Conservation (phyloP, 2,329 filamentous ascomycete genomes). For the Ophiostoma himal-ulmi region DNA sequence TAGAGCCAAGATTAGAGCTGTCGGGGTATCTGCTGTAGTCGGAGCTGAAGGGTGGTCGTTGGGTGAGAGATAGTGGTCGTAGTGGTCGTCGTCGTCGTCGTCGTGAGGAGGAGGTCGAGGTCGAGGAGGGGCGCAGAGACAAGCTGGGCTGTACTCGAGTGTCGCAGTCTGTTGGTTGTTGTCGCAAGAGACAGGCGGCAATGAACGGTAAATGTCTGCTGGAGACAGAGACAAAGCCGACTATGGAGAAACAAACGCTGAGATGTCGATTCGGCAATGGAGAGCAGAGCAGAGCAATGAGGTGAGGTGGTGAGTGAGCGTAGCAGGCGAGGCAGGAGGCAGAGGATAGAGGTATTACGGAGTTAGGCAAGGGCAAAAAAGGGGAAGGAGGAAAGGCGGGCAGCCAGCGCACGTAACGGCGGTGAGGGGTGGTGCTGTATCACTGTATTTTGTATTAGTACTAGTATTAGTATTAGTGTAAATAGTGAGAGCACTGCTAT, state of each 20-base stretch:
- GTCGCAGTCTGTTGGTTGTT: not conserved
- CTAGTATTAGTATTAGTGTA: not conserved
- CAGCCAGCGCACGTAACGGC: conserved; percentile 15
- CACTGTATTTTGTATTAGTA: conserved; percentile 10
- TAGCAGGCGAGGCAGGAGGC: not conserved
- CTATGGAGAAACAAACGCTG: not conserved
- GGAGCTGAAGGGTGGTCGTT: not conserved
- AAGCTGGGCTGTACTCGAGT: conserved; percentile 3
- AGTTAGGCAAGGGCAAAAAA: not conserved
- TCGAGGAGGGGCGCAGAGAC: conserved; percentile 11
- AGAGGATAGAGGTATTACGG: not conserved
- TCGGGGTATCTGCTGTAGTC: not conserved
- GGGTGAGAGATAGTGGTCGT: not conserved
- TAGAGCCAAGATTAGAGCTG: not conserved
- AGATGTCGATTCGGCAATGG: not conserved
- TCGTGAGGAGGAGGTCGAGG: not conserved
- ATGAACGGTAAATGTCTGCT: not conserved
- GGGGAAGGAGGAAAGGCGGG: conserved; percentile 12
- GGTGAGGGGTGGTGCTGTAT: conserved; percentile 20
- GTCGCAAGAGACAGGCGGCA: conserved; percentile 7
- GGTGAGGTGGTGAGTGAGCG: not conserved
- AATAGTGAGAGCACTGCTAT: no score
- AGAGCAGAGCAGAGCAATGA: not conserved
- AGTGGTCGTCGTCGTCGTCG: not conserved
- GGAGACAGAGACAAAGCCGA: not conserved